A percentile compares a stretch with the other conserved stretches of the same genome.
Conservation (phyloP, 805 yeast genomes). For the Trichomonascus vanleenenianus region DNA sequence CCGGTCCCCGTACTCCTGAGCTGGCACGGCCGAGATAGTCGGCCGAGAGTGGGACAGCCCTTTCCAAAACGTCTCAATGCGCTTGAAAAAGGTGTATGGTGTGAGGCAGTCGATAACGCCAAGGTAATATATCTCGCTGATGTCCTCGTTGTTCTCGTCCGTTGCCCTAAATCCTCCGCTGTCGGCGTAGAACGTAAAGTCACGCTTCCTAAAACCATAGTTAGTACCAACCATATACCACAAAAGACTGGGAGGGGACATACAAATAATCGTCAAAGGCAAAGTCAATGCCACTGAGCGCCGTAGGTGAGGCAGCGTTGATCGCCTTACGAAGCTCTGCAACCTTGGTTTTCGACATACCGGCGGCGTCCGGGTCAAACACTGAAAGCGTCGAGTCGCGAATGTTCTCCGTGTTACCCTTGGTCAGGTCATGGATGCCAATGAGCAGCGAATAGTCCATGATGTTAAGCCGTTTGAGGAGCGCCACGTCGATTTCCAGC, state of each 20-base stretch:
- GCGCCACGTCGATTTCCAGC: constrained; percentile 62
- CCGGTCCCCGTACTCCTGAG: constrained; percentile 82
- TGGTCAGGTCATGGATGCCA: constrained; percentile 74
- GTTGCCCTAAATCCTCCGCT: constrained; percentile 84
- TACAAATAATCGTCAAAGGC: constrained; percentile 11
- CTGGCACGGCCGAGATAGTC: constrained; percentile 83
- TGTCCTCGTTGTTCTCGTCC: constrained; percentile 50
- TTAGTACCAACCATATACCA: too few relatives aligned
- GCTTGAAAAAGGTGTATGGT: constrained; percentile 47
- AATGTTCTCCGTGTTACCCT: constrained; percentile 41
- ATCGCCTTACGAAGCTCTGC: constrained; percentile 28
- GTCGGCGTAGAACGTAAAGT: constrained; percentile 58
- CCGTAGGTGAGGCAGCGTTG: constrained; percentile 28
- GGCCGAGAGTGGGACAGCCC: constrained; percentile 59
- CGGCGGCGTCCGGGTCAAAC: constrained; percentile 24
- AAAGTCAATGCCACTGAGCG: constrained; percentile 26
- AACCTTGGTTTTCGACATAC: constrained; percentile 21
- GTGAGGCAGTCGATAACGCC: constrained; percentile 95
- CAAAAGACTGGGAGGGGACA: too few relatives aligned
- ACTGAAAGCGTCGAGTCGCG: constrained; percentile 30
- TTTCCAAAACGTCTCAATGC: constrained; percentile 80
- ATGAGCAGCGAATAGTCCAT: constrained; percentile 93
- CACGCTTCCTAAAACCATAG: constrained; percentile 13
- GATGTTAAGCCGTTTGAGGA: constrained; percentile 67
- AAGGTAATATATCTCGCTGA: constrained; percentile 68